Evolutionary conservation across 208 protist genomes (phyloP).

Genomic region (Acanthamoeba triangularis): DNA sequence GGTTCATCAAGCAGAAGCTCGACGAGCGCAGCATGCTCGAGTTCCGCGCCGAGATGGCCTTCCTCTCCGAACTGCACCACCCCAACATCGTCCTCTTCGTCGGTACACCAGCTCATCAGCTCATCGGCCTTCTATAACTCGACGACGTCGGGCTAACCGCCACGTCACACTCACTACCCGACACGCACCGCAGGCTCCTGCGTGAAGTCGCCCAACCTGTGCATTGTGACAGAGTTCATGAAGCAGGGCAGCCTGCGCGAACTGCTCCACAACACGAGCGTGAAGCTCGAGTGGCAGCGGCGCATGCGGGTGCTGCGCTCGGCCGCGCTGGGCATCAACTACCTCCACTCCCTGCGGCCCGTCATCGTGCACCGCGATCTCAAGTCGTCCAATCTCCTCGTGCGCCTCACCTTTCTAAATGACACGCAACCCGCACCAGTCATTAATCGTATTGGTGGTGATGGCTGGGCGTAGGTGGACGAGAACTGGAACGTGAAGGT

Average conservation of each 20-base stretch:
- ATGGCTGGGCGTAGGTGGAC: no score
- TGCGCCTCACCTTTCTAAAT: background rate
- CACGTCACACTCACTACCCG: no score
- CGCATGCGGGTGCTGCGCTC: background rate
- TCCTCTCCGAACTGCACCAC: slow-evolving; percentile 19
- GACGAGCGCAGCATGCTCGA: background rate
- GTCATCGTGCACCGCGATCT: slow-evolving; percentile 7
- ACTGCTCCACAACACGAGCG: background rate
- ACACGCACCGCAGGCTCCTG: background rate
- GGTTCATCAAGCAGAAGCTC: slow-evolving; percentile 51
- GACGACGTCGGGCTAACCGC: no score
- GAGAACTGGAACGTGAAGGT: no score
- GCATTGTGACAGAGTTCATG: background rate
- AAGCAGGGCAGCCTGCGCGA: background rate
- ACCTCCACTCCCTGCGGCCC: background rate
- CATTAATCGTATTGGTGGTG: no score
- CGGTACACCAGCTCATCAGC: background rate
- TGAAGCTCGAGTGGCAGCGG: background rate
- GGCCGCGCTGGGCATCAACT: background rate
- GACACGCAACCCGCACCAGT: no score
- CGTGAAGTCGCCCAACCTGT: background rate
- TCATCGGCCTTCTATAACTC: no score
- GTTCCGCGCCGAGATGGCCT: slow-evolving; percentile 41
- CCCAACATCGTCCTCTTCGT: slow-evolving; percentile 42
- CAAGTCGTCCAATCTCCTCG: slow-evolving; percentile 9